A percentile compares a stretch with the other conserved stretches of the same genome.
Evolutionary conservation across 2,329 filamentous ascomycete species (phyloP).

Genomic region (Penicillium sp.): DNA sequence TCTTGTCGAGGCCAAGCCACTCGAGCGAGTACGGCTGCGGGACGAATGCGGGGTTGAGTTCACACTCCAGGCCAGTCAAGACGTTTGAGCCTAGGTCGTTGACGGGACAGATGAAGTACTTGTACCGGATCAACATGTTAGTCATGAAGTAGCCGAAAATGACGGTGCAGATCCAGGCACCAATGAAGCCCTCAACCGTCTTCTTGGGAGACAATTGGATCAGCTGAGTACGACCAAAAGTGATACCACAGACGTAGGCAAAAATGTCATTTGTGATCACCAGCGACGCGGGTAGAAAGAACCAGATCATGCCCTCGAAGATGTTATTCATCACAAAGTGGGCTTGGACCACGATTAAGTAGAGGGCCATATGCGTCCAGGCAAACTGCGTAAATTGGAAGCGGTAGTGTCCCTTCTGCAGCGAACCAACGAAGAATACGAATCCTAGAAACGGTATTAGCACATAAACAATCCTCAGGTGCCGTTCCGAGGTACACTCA

Average conservation of each 20-base stretch:
- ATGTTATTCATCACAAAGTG: conserved; percentile 99
- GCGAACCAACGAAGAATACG: conserved; percentile 92
- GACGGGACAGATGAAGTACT: conserved; percentile 97
- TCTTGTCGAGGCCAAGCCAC: conserved; percentile 68
- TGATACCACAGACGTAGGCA: conserved; percentile 95
- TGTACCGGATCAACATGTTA: conserved; percentile 80
- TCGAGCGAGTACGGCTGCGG: conserved; percentile 69
- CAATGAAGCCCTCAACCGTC: conserved; percentile 96
- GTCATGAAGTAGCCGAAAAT: conserved; percentile 79
- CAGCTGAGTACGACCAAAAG: conserved; percentile 90
- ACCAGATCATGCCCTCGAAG: conserved; percentile 99
- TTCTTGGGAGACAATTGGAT: conserved; percentile 99
- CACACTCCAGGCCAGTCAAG: conserved; percentile 84
- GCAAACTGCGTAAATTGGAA: conserved; percentile 99
- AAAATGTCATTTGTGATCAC: conserved; percentile 99
- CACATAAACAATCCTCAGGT: neutral
- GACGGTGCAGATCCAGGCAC: conserved; percentile 92
- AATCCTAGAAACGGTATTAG: conserved; percentile 65
- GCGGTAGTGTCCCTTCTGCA: conserved; percentile 93
- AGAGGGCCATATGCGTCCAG: conserved; percentile 99
- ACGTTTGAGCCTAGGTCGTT: conserved; percentile 94
- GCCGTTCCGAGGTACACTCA: conserved; percentile 45
- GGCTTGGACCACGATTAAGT: conserved; percentile 94
- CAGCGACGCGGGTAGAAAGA: conserved; percentile 89
- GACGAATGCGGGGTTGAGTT: conserved; percentile 86